Conservation (phyloP, 768 basidiomycete genomes). For the Suillus variegatus region DNA sequence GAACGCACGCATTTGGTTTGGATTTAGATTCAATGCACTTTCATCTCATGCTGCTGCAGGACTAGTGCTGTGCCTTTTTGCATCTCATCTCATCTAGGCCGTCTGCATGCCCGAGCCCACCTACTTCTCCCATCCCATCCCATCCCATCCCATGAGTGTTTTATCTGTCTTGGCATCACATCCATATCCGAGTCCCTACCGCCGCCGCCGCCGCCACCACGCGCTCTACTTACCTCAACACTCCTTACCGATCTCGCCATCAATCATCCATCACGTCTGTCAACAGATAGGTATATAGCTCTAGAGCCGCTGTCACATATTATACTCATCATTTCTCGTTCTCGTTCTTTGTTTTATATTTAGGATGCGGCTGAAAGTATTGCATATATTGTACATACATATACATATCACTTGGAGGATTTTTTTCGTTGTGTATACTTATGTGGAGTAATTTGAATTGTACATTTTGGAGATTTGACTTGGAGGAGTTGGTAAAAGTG, state of each 20-base stretch:
- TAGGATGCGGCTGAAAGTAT: too few relatives aligned
- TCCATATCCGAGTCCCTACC: background rate
- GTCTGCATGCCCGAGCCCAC: background rate
- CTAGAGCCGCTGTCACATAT: constrained; percentile 5
- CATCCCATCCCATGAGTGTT: background rate
- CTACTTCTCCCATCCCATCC: background rate
- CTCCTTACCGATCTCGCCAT: too few relatives aligned
- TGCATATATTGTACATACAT: too few relatives aligned
- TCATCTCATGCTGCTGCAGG: background rate
- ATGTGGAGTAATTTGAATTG: background rate
- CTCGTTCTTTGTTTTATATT: background rate
- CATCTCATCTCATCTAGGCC: background rate
- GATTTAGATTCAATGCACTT: background rate
- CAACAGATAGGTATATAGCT: background rate
- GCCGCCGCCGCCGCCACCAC: background rate
- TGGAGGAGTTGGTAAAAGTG: too few relatives aligned
- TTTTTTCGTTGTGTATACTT: background rate
- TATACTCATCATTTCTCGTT: background rate
- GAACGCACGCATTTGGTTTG: background rate
- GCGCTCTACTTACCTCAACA: background rate
- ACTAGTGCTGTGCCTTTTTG: background rate
- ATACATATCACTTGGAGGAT: background rate
- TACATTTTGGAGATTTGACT: background rate
- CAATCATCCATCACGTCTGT: background rate
- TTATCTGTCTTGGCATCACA: background rate